Base-by-base conservation (phyloP, 2,329 filamentous ascomycete species). In the Colletotrichum echinochloae region DNA sequence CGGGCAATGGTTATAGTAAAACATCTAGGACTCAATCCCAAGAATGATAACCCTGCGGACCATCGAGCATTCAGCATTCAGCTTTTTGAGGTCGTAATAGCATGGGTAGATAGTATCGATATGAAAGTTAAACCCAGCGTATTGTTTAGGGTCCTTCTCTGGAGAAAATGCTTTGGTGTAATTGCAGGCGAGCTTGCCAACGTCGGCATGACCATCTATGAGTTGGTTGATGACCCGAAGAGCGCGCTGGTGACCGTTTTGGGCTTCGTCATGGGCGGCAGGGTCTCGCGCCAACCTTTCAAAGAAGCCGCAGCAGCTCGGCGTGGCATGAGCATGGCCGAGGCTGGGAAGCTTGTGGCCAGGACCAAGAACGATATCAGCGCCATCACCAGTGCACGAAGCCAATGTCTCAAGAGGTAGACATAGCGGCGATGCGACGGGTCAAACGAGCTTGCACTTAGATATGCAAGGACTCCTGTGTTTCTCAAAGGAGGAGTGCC, bases 291-390 rank as follows among this genome's bases (percentile, higher is more conserved):
- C 48, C 60, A 63, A 30, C 60, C 60, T 30, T 63, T 63, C 60
- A 20, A 35, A 20, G 60, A 63, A 52, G 60, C 60, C 46, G 60
- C 60, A 20, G 60, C 60, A 20, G 7, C 12, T 33, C 46, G 60
- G 4, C 46, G 60, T n/a, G 60, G 60, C 37, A 51, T 63, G 60
- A 26, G 28, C 46, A 63, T 30, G n/a, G 23, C 60, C n/a, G 28
- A 54, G 30, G 23, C 39, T n/a, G 60, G 39, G 28, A 63, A 63
- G 60, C 60, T 63, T 26, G 20, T 46, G 46, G 46, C 60, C 46
- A 54, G 46, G 60, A 63, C 54, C 49, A 63, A 26, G 49, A 63
- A n/a, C n/a, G n/a, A n/a, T n/a, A n/a, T n/a, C n/a, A n/a, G n/a
- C n/a, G n/a, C n/a, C n/a, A n/a, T n/a, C n/a, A n/a, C n/a, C n/a